Conservation (phyloP, 2,329 filamentous ascomycete species). For the Penicillium sp. region DNA sequence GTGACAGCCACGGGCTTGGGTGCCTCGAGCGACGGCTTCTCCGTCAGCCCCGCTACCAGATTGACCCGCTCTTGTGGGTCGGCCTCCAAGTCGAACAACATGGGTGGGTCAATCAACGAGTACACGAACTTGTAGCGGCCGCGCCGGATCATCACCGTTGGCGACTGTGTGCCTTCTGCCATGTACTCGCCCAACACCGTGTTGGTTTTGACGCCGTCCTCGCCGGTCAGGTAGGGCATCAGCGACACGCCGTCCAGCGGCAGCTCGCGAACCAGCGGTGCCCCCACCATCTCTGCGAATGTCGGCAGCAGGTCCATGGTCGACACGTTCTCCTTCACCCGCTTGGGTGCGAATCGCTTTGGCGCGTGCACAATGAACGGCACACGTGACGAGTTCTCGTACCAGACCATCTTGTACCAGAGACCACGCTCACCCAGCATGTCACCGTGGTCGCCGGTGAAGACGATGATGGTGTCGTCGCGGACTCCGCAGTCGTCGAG, state of each 20-base stretch:
- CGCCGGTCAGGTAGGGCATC: conserved; percentile 61
- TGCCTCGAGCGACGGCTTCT: too few species aligned
- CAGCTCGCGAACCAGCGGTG: conserved; percentile 57
- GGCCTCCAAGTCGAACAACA: conserved; percentile 67
- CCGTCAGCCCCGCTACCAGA: conserved; percentile 45
- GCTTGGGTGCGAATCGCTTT: conserved; percentile 62
- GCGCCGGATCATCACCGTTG: conserved; percentile 87
- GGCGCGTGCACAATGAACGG: conserved; percentile 79
- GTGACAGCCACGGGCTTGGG: too few species aligned
- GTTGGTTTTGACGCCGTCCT: conserved; percentile 53
- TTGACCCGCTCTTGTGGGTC: conserved; percentile 74
- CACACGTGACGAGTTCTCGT: conserved; percentile 80
- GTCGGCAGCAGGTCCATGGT: conserved; percentile 86
- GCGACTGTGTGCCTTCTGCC: conserved; percentile 79
- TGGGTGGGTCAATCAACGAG: conserved; percentile 72
- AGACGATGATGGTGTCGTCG: conserved; percentile 81
- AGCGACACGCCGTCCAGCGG: conserved; percentile 79
- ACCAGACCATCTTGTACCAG: conserved; percentile 98
- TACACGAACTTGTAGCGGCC: conserved; percentile 85
- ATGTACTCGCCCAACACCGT: conserved; percentile 94
- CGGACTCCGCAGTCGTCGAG: conserved; percentile 70
- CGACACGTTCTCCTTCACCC: conserved; percentile 73
- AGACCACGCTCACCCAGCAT: conserved; percentile 88
- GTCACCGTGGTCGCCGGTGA: conserved; percentile 88
- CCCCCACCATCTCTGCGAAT: conserved; percentile 71